Evolutionary conservation across 495 filamentous ascomycete species (phyloP), one percentile per base, ranked within the genome.

Genomic region (Tuber brumale): DNA sequence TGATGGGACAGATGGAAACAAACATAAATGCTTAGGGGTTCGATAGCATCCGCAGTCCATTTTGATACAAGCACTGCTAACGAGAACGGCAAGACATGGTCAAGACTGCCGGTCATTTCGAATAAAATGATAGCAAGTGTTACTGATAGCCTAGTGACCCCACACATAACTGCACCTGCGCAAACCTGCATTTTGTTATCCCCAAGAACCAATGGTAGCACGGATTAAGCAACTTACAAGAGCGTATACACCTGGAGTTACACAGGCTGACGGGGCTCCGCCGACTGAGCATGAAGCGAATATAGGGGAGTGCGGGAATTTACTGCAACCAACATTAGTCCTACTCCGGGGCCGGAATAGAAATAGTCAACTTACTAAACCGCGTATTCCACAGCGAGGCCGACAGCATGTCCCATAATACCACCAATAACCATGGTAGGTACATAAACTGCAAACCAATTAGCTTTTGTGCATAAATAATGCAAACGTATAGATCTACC

Each of bases 391-490:
- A 97, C 91, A 16, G 89, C 79, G 82, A 97, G 94, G 1, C 95
- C 95, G 72, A 97, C 90, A 23, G 94, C 89, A 4, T 95, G 92
- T 45, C 95, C 95, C 87, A 97, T 91, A 61, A 99, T 86, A 82
- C 95, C 95, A 75, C 95, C 95, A 70, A 97, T 93, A 45, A 99
- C 95, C 95, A 99, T 99, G 79, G 93, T 96, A 6, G 95, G 95
- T n/a, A 83, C 82, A 51, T 83, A 83, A 76, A 83, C 82, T 81
- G 66, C 16, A 41, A 16, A 27, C 27, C 39, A 71, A 27, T 81
- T 71, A 81, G 77, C n/a, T 37, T 37, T 70, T 31, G 21, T 37
- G 42, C 35, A 39, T 51, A 14, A 31, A 70, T 16, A n/a, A 57
- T 21, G 48, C 23, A 70, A 23, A 48, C 27, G 12, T 35, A 27